These are phyloP conservation scores for Nannochloris sp. DNA, from an alignment of 139 green algal genomes.

Conservation along the genomic window DNA sequence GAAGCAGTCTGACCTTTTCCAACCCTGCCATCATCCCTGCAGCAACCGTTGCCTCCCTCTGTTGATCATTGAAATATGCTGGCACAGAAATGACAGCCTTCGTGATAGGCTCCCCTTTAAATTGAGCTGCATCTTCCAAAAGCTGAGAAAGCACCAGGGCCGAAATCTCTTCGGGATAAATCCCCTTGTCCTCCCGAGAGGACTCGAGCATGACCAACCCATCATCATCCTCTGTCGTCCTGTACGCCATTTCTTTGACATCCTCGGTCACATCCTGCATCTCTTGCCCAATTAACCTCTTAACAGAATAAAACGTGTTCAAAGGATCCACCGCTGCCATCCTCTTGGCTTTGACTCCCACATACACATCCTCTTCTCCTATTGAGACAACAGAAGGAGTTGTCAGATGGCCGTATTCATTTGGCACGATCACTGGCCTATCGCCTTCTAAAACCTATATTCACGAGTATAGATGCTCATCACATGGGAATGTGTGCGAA, in stretches of 20 bases:
- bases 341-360: slow-evolving; percentile 48
- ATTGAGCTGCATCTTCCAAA: slow-evolving; percentile 42
- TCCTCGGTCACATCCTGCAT: slow-evolving; percentile 47
- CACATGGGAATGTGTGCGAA: neutral
- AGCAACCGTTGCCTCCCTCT: slow-evolving; percentile 62
- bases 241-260: slow-evolving; percentile 34
- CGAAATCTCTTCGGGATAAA: slow-evolving; percentile 73
- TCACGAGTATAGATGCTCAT: neutral
- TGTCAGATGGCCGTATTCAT: slow-evolving; percentile 39
- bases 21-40: slow-evolving; percentile 72
- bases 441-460: slow-evolving; percentile 34
- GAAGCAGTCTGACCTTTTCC: slow-evolving; percentile 65
- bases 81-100: slow-evolving; percentile 85
- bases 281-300: slow-evolving; percentile 65
- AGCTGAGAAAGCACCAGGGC: slow-evolving; percentile 50
- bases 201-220: slow-evolving; percentile 13
- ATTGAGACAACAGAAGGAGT: slow-evolving; percentile 69
- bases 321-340: slow-evolving; percentile 23
- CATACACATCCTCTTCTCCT: slow-evolving; percentile 27
- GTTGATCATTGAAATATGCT: slow-evolving; percentile 75
- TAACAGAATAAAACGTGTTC: slow-evolving; percentile 80
- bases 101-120: slow-evolving; percentile 23
- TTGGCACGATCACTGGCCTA: slow-evolving; percentile 46
- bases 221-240: slow-evolving; percentile 10
- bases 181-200: slow-evolving; percentile 2